phyloP scores from a whole-genome alignment of 2,329 filamentous ascomycete species.

The Graphiopsis chlorocephala region DNA sequence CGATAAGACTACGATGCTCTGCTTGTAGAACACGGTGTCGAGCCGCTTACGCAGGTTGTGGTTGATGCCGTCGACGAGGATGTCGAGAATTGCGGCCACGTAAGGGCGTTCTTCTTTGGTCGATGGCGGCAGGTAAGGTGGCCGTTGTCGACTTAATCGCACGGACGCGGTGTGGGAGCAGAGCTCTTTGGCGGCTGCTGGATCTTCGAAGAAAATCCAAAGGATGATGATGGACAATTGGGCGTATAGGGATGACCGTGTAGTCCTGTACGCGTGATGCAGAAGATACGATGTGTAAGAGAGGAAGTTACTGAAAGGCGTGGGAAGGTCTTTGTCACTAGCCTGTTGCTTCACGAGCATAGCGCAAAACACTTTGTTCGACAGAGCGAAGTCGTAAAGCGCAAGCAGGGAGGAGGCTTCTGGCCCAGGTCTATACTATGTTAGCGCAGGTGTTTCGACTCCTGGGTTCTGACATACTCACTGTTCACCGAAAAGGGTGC shows the following conservation, averaged over 20 bases:
- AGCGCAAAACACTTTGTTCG: slow-evolving; percentile 93
- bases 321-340: slow-evolving; percentile 34
- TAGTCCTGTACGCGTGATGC: slow-evolving; percentile 85
- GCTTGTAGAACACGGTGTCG: slow-evolving; percentile 68
- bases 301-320: slow-evolving; percentile 72
- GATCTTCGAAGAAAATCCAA: slow-evolving; percentile 83
- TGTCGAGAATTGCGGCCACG: slow-evolving; percentile 75
- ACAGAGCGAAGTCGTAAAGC: slow-evolving; percentile 88
- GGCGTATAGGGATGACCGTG: slow-evolving; percentile 75
- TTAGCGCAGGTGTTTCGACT: background rate
- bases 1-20: slow-evolving; percentile 77
- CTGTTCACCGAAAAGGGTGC: slow-evolving; percentile 75
- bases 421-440: slow-evolving; percentile 63
- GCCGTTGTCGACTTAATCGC: slow-evolving; percentile 82
- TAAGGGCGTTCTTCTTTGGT: slow-evolving; percentile 66
- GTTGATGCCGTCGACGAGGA: slow-evolving; percentile 85
- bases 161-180: slow-evolving; percentile 74
- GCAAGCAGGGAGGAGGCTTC: slow-evolving; percentile 78
- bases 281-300: slow-evolving; percentile 90
- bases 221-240: slow-evolving; percentile 82
- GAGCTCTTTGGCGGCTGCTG: slow-evolving; percentile 74
- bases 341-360: slow-evolving; percentile 62
- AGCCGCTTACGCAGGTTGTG: slow-evolving; percentile 86
- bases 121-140: slow-evolving; percentile 77
- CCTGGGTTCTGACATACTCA: slow-evolving; percentile 45